A percentile compares a stretch with the other conserved stretches of the same genome.
phyloP scores from a whole-genome alignment of 2,329 filamentous ascomycete species.

The Penicillium sp. region DNA sequence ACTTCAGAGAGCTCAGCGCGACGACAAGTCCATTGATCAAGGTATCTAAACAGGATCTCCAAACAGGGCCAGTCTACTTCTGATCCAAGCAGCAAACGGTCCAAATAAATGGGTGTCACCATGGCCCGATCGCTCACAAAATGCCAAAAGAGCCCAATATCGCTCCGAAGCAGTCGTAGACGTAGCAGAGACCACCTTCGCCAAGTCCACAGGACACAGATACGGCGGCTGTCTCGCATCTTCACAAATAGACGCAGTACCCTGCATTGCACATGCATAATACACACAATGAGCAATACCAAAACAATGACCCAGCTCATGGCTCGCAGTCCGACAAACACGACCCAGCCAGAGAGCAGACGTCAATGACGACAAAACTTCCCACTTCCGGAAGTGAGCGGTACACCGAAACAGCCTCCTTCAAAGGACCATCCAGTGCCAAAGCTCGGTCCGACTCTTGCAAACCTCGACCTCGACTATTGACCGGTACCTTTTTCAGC shows the following conservation, averaged over 20 bases:
- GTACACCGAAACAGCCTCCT: constrained; percentile 7
- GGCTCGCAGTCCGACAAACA: constrained; percentile 56
- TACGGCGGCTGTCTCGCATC: constrained; percentile 35
- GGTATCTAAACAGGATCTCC: background rate
- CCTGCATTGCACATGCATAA: constrained; percentile 36
- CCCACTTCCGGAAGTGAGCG: background rate
- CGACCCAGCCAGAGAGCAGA: constrained; percentile 56
- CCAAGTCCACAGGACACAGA: constrained; percentile 32
- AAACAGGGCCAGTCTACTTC: background rate
- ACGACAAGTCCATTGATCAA: background rate
- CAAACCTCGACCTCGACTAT: background rate
- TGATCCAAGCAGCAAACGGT: constrained; percentile 25
- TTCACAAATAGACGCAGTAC: constrained; percentile 30
- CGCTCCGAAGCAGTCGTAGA: constrained; percentile 10
- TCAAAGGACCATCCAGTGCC: constrained; percentile 1
- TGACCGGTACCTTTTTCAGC: background rate
- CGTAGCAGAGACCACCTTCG: constrained; percentile 27
- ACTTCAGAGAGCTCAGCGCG: too few relatives aligned
- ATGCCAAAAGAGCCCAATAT: constrained; percentile 23
- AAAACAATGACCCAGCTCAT: constrained; percentile 66
- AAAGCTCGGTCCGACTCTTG: background rate
- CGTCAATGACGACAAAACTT: constrained; percentile 23
- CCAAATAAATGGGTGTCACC: constrained; percentile 20
- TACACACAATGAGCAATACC: constrained; percentile 61
- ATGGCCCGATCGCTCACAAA: constrained; percentile 19